Base-by-base conservation (phyloP, 2,329 filamentous ascomycete genomes). In the Zasmidium citrigriseum region DNA sequence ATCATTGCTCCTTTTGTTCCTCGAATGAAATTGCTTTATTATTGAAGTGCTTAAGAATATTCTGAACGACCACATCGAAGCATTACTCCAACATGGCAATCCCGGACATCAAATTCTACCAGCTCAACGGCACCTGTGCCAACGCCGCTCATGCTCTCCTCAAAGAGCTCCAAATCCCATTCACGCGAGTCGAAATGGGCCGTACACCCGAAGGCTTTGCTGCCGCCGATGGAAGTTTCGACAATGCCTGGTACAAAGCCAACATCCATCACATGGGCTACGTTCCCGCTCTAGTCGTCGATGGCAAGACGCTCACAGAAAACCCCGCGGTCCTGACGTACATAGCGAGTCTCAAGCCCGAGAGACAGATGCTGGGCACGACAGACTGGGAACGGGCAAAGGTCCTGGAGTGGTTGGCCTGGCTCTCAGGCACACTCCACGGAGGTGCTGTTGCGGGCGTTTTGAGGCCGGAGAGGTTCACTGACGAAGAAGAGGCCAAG, bases 101-200 rank as follows among this genome's bases (percentile, higher is more conserved):
- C 12, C 46, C 46, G 16, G 21, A 48, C 3, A 48, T 48, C 18
- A 48, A n/a, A n/a, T 14, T 29, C 27, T 29, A 29, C 27, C 27
- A 29, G 14, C 27, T 29, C 7, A 29, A 29, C 27, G 27, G 27
- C 27, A 29, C 27, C 27, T 29, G 27, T 14, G 27, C 27, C 27
- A 7, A 7, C 27, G 27, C 27, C 27, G 27, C 27, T 14, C 22
- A 82, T 72, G 47, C 78, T 70, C 23, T 51, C 14, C 48, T 51
- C 22, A 51, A 27, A 5, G 45, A 47, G 20, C 45, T 47, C 18
- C 12, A 20, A 16, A 20, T 47, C 20, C 45, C 45, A 3, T 47
- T 47, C 45, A 22, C 20, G 4, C 10, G 9, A 2, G 4, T 47
- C 45, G n/a, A 20, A 4, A 20, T 47, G 9, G 18, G 14, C 18